Conservation (phyloP, 2,329 filamentous ascomycete genomes). For the Leptographium flavum region DNA sequence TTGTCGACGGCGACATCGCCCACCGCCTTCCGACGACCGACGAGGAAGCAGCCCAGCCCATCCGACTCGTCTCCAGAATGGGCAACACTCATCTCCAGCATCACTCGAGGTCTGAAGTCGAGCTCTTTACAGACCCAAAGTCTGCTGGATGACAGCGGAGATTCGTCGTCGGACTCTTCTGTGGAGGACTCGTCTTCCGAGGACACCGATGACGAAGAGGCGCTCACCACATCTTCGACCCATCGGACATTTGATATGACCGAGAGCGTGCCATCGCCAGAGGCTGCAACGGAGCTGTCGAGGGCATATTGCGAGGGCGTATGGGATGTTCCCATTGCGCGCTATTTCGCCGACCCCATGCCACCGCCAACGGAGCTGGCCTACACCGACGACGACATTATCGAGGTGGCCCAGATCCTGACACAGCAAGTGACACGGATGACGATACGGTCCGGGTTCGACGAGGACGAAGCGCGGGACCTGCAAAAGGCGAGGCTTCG, state of each 20-base stretch:
- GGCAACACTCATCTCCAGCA: constrained; percentile 21
- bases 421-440: constrained; percentile 47
- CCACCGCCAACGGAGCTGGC: constrained; percentile 31
- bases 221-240: constrained; percentile 32
- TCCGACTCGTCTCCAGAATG: constrained; percentile 11
- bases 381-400: constrained; percentile 42
- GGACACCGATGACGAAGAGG: constrained; percentile 26
- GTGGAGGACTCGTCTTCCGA: constrained; percentile 11
- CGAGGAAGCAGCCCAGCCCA: constrained; percentile 5
- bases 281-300: constrained; percentile 33
- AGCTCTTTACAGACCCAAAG: constrained; percentile 19
- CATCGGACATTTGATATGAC: constrained; percentile 12
- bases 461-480: constrained; percentile 24
- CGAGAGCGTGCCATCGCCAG: constrained; percentile 23
- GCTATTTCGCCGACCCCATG: constrained; percentile 46
- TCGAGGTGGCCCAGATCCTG: constrained; percentile 56
- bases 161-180: constrained; percentile 5
- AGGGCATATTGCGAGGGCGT: constrained; percentile 32
- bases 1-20: constrained; percentile 9
- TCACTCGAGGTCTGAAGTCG: constrained; percentile 20
- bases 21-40: constrained; percentile 10
- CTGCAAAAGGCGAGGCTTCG: constrained; percentile 16
- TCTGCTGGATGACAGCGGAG: constrained; percentile 5
- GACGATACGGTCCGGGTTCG: constrained; percentile 7
- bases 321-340: constrained; percentile 34